A percentile compares a stretch with the other conserved stretches of the same genome.
Conservation (phyloP, 2,329 filamentous ascomycete genomes). For the Penicillium aurantiogriseum region DNA sequence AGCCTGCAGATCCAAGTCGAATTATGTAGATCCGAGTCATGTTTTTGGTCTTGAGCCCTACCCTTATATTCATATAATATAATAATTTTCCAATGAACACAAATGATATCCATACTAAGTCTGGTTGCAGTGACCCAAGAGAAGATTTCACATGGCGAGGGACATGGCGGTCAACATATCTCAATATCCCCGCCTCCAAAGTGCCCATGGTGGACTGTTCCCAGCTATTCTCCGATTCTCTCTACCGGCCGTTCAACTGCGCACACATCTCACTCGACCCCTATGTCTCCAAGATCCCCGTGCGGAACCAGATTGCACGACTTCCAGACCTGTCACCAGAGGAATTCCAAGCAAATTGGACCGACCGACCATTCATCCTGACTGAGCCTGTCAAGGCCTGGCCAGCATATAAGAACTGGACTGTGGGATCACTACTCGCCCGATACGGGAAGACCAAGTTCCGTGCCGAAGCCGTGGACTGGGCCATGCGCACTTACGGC, state of each 20-base stretch:
- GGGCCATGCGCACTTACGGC: conserved; percentile 77
- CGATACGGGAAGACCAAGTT: conserved; percentile 68
- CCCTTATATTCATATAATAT: neutral
- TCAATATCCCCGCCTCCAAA: conserved; percentile 56
- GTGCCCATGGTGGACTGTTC: conserved; percentile 66
- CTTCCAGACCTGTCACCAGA: conserved; percentile 66
- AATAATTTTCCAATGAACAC: neutral
- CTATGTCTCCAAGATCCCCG: conserved; percentile 70
- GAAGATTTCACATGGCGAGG: conserved; percentile 67
- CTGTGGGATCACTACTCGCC: conserved; percentile 62
- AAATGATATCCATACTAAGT: conserved; percentile 18
- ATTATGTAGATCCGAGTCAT: conserved; percentile 8
- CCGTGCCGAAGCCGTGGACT: conserved; percentile 89
- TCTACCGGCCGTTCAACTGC: conserved; percentile 89
- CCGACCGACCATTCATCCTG: conserved; percentile 79
- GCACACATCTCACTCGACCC: conserved; percentile 68
- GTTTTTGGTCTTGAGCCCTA: neutral
- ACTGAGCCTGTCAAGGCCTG: conserved; percentile 77
- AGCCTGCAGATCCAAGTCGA: conserved; percentile 3
- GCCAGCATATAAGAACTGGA: conserved; percentile 76
- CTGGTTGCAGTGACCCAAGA: conserved; percentile 28
- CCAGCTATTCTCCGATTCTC: conserved; percentile 81
- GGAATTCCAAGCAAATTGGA: conserved; percentile 75
- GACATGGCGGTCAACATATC: conserved; percentile 78
- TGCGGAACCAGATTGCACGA: conserved; percentile 68